A percentile compares a stretch with the other conserved stretches of the same genome.
These are phyloP conservation scores for Gnetum montanum DNA, from an alignment of 75 land plant species.

Conservation along the genomic window DNA sequence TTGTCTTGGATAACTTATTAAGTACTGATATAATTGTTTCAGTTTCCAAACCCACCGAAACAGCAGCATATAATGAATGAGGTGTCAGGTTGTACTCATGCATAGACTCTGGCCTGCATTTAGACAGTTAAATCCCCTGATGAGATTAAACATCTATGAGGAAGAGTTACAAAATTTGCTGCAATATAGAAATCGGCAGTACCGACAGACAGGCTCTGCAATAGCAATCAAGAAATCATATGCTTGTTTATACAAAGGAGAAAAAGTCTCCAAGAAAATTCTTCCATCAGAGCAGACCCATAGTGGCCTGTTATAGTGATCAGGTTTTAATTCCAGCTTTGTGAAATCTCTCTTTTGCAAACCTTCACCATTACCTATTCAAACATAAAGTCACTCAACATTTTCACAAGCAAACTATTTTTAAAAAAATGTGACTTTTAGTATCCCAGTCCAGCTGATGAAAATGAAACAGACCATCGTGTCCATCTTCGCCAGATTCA, in stretches of 20 bases:
- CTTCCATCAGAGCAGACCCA: conserved; percentile 99
- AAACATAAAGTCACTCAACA: too few species aligned
- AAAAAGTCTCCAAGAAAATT: conserved; percentile 90
- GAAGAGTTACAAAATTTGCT: background rate
- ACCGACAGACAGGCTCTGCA: conserved; percentile 98
- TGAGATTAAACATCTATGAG: background rate
- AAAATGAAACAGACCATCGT: conserved; percentile 10
- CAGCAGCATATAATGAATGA: conserved; percentile 94
- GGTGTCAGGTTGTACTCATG: conserved; percentile 97
- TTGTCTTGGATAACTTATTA: conserved; percentile 87
- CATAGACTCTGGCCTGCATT: conserved; percentile 86
- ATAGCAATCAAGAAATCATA: conserved; percentile 97
- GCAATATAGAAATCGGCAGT: background rate
- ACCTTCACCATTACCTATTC: conserved; percentile 30
- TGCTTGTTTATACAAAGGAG: conserved; percentile 88
- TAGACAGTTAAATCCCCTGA: too few species aligned
- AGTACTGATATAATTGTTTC: conserved; percentile 84
- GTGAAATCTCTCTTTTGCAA: conserved; percentile 71
- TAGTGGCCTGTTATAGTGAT: conserved; percentile 82
- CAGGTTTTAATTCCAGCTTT: conserved; percentile 82
- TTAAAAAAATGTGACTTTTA: background rate
- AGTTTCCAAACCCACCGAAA: conserved; percentile 97
- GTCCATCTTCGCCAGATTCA: conserved; percentile 11
- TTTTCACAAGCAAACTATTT: background rate
- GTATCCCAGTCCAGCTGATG: background rate